Evolutionary conservation across 140 eudicot species (phyloP).

Genomic region (Senecio squalidus): DNA sequence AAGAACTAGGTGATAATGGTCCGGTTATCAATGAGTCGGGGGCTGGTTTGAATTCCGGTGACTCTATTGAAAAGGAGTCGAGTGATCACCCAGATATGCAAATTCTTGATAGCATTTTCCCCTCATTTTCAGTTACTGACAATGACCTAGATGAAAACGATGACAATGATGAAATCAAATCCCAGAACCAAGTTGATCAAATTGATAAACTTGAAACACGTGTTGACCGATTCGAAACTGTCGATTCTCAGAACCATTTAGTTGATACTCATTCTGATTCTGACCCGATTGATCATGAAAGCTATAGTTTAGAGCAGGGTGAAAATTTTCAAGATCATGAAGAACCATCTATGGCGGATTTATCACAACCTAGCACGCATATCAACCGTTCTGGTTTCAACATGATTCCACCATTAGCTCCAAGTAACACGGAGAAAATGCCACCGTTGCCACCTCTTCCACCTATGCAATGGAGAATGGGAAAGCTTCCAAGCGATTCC

Average conservation of each 20-base stretch:
- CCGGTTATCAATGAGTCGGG: constrained; percentile 5
- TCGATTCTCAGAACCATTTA: constrained; percentile 15
- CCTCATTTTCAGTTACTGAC: neutral
- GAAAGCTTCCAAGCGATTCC: constrained; percentile 43
- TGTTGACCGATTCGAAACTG: constrained; percentile 15
- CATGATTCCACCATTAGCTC: constrained; percentile 40
- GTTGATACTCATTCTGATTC: constrained; percentile 13
- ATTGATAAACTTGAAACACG: constrained; percentile 15
- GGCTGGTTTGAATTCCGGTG: neutral
- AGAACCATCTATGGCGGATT: constrained; percentile 29
- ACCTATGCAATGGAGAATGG: constrained; percentile 93
- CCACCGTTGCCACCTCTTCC: constrained; percentile 99
- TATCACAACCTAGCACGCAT: constrained; percentile 20
- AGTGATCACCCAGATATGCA: constrained; percentile 2
- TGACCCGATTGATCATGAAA: constrained; percentile 4
- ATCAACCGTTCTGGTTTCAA: constrained; percentile 16
- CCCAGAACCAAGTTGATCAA: constrained; percentile 5
- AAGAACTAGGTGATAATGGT: constrained; percentile 8
- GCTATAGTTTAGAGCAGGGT: constrained; percentile 4
- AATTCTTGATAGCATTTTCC: constrained; percentile 1
- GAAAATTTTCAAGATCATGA: constrained; percentile 15
- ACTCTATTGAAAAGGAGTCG: neutral
- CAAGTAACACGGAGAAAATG: constrained; percentile 50
- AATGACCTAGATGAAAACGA: neutral
- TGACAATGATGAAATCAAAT: constrained; percentile 23